These are phyloP conservation scores for Raffaelea albimanens DNA, from an alignment of 2,329 filamentous ascomycete genomes.

Conservation along the genomic window DNA sequence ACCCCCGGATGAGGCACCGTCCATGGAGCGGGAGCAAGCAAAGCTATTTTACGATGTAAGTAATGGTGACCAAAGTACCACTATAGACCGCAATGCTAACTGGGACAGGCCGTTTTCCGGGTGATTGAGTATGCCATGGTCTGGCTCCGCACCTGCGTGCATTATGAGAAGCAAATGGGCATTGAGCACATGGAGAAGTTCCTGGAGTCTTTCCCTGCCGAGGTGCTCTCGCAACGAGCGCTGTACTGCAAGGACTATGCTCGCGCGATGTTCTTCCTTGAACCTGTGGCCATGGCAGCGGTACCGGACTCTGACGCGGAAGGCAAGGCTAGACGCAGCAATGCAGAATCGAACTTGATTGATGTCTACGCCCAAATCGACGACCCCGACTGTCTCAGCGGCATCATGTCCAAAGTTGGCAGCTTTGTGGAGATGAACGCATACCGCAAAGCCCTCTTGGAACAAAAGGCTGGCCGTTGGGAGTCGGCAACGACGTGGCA, in stretches of 20 bases:
- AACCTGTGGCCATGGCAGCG: conserved; percentile 58
- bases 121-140: conserved; percentile 84
- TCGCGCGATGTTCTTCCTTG: conserved; percentile 85
- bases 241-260: conserved; percentile 93
- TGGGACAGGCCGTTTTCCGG: conserved; percentile 67
- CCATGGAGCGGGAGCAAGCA: conserved; percentile 61
- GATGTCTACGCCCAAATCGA: conserved; percentile 97
- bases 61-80: conserved; percentile 10
- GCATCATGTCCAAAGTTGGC: conserved; percentile 79
- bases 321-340: conserved; percentile 34
- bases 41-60: conserved; percentile 67
- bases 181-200: conserved; percentile 39
- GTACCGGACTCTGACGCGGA: conserved; percentile 33
- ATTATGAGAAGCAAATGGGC: conserved; percentile 54
- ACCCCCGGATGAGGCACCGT: conserved; percentile 37
- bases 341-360: conserved; percentile 69
- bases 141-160: conserved; percentile 70
- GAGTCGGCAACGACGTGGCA: conserved; percentile 96
- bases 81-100: conserved; percentile 1
- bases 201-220: conserved; percentile 57
- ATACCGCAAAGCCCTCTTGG: conserved; percentile 85
- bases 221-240: conserved; percentile 70
- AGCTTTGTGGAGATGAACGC: conserved; percentile 59
- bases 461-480: conserved; percentile 89
- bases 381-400: conserved; percentile 92